A percentile compares a stretch with the other conserved stretches of the same genome.
Conservation (phyloP, 106 monocot genomes). For the Allium fistulosum region DNA sequence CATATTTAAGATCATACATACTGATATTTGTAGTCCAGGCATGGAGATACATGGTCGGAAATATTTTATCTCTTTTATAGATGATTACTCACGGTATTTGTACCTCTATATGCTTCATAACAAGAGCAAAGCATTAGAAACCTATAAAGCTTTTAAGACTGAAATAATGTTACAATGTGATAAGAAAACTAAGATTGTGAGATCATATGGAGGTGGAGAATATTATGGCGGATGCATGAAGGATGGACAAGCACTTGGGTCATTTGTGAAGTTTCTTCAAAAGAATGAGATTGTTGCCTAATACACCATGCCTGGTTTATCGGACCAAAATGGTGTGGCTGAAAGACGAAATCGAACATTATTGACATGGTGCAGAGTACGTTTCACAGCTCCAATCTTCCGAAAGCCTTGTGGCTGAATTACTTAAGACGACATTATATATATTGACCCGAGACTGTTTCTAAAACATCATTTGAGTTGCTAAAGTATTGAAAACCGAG, state of each 20-base stretch:
- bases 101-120: conserved; percentile 8
- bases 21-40: not conserved
- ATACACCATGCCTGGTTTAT: conserved; percentile 3
- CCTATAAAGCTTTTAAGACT: not conserved
- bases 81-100: conserved; percentile 2
- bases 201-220: not conserved
- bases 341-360: conserved; percentile 10
- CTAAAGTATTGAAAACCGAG: too few relatives aligned
- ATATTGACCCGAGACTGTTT: too few relatives aligned
- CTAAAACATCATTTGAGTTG: too few relatives aligned
- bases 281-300: not conserved
- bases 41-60: not conserved
- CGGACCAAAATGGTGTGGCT: conserved; percentile 3
- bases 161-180: not conserved
- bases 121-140: not conserved
- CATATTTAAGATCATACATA: not conserved
- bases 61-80: not conserved
- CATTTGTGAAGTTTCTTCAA: conserved; percentile 1
- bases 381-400: not conserved
- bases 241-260: not conserved
- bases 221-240: not conserved
- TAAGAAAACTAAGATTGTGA: not conserved
- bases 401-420: not conserved
- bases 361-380: conserved; percentile 9
- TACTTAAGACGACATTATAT: not conserved